Conservation (phyloP, 2,329 filamentous ascomycete genomes). For the Pseudogymnoascus sp. region DNA sequence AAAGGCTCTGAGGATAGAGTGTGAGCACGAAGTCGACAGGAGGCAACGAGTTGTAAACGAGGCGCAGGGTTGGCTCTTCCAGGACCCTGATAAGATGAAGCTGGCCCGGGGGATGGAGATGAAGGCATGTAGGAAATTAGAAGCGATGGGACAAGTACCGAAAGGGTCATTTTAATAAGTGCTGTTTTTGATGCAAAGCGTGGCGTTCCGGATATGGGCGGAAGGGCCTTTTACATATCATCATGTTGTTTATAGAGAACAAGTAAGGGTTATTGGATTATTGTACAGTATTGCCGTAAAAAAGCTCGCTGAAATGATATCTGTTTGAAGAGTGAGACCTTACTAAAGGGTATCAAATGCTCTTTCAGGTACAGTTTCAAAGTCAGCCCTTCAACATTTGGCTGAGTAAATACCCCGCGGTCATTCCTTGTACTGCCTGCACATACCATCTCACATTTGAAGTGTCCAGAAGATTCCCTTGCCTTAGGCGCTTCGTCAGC, state of each 20-base stretch:
- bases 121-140: conserved; percentile 48
- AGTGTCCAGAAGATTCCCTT: conserved; percentile 2
- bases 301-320: not conserved
- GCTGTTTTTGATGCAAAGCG: conserved; percentile 7
- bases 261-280: not conserved
- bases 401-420: conserved; percentile 7
- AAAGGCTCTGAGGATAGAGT: conserved; percentile 57
- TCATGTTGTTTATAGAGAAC: conserved; percentile 7
- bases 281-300: not conserved
- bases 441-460: not conserved
- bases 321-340: not conserved
- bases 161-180: conserved; percentile 14
- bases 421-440: not conserved
- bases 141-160: conserved; percentile 34
- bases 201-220: conserved; percentile 9
- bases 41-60: conserved; percentile 49
- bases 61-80: conserved; percentile 62
- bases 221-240: conserved; percentile 2
- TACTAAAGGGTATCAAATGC: not conserved
- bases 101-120: conserved; percentile 43
- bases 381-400: not conserved
- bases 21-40: conserved; percentile 61
- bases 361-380: conserved; percentile 1
- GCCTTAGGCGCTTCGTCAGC: conserved; percentile 1
- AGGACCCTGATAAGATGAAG: conserved; percentile 51